A percentile compares a stretch with the other conserved stretches of the same genome.
Evolutionary conservation across 2,329 filamentous ascomycete species (phyloP).

Genomic region (Neonectria hederae): DNA sequence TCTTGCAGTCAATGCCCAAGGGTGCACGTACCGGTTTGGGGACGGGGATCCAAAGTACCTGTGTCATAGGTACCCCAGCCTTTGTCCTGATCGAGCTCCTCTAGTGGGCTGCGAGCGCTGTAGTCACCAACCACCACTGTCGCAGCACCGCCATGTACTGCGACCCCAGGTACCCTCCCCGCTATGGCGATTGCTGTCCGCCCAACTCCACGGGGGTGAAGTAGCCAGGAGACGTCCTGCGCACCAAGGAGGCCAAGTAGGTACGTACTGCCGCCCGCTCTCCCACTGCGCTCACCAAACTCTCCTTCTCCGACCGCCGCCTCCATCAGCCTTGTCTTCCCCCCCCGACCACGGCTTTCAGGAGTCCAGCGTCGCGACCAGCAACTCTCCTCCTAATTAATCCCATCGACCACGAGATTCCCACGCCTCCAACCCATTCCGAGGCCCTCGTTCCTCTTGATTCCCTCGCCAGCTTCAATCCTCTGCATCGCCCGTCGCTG

Average conservation of each 20-base stretch:
- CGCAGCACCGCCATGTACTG: neutral
- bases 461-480: neutral
- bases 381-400: conserved; percentile 3
- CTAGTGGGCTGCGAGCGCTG: conserved; percentile 5
- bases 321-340: conserved; percentile 24
- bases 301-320: conserved; percentile 22
- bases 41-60: conserved; percentile 16
- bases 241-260: neutral
- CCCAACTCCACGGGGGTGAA: conserved; percentile 6
- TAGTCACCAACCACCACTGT: neutral
- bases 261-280: conserved; percentile 14
- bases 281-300: conserved; percentile 6
- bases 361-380: conserved; percentile 14
- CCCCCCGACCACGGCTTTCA: conserved; percentile 16
- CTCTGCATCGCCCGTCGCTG: conserved; percentile 14
- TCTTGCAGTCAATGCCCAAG: conserved; percentile 26
- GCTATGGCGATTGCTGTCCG: conserved; percentile 9
- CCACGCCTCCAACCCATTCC: neutral
- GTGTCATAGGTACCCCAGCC: conserved; percentile 3
- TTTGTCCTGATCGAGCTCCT: neutral
- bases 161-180: conserved; percentile 3
- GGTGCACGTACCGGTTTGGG: conserved; percentile 16
- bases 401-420: conserved; percentile 3
- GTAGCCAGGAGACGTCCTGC: conserved; percentile 6
- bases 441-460: conserved; percentile 1